Conservation (phyloP, 192 early-diverging fungal species). For the Entomortierella beljakovae region DNA sequence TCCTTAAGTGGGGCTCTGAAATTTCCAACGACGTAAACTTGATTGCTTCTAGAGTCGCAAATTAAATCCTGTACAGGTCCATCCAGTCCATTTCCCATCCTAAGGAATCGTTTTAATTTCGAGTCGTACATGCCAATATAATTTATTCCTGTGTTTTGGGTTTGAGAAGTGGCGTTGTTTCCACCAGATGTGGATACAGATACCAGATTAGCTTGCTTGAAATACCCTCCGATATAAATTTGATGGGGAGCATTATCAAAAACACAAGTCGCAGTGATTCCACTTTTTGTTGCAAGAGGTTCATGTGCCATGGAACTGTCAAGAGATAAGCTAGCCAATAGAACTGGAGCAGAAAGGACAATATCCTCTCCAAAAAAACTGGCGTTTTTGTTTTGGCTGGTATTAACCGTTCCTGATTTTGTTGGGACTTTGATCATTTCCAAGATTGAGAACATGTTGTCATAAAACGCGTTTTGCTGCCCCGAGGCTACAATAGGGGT, state of each 20-base stretch:
- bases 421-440: slow-evolving; percentile 14
- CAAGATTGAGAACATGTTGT: slow-evolving; percentile 34
- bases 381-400: neutral
- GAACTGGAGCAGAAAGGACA: slow-evolving; percentile 26
- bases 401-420: neutral
- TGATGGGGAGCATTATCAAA: slow-evolving; percentile 35
- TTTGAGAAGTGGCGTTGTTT: neutral
- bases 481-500: slow-evolving; percentile 24
- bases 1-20: slow-evolving; percentile 39
- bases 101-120: slow-evolving; percentile 24
- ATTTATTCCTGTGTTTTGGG: slow-evolving; percentile 26
- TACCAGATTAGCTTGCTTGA: slow-evolving; percentile 16
- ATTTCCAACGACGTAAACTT: slow-evolving; percentile 49
- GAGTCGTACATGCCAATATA: slow-evolving; percentile 50
- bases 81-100: slow-evolving; percentile 46
- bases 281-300: neutral
- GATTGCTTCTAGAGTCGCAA: slow-evolving; percentile 40
- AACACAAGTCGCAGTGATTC: slow-evolving; percentile 41
- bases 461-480: slow-evolving; percentile 39
- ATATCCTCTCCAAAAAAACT: neutral
- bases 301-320: neutral
- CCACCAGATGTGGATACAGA: neutral
- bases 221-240: slow-evolving; percentile 43
- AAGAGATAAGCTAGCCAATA: slow-evolving; percentile 32
- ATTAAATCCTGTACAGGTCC: slow-evolving; percentile 44